phyloP scores from a whole-genome alignment of 495 filamentous ascomycete species.

The Aspergillus baeticus region DNA sequence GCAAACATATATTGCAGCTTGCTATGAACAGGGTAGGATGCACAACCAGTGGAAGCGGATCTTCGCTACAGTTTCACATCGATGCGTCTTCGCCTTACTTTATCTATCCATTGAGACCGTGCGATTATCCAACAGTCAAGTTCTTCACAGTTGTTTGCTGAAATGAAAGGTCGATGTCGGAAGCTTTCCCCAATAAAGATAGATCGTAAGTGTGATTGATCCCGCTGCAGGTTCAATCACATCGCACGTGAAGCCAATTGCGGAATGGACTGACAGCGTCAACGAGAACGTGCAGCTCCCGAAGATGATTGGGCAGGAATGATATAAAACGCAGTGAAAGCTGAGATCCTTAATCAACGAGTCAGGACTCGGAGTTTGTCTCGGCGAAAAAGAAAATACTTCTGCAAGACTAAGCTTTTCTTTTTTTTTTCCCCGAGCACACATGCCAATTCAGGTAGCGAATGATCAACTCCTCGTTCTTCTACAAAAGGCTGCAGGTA shows the following conservation, averaged over 20 bases:
- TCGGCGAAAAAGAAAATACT: slow-evolving; percentile 5
- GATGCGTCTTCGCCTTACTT: too few species aligned
- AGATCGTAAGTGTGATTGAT: not conserved
- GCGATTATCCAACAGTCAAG: too few species aligned
- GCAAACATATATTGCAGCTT: too few species aligned
- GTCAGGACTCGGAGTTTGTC: not conserved
- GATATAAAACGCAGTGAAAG: not conserved
- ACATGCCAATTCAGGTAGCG: not conserved
- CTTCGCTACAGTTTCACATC: too few species aligned
- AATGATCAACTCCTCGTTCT: not conserved
- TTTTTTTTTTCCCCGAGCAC: not conserved
- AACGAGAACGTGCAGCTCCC: slow-evolving; percentile 4
- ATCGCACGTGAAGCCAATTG: slow-evolving; percentile 5
- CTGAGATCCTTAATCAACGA: not conserved
- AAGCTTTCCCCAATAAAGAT: too few species aligned
- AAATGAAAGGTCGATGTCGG: too few species aligned
- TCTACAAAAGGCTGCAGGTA: not conserved
- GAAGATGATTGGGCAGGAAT: not conserved
- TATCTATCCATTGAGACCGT: too few species aligned
- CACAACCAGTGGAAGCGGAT: too few species aligned
- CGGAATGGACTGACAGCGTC: not conserved
- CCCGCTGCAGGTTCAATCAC: not conserved
- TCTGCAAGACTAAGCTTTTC: not conserved
- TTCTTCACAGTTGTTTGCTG: too few species aligned
- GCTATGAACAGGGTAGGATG: too few species aligned